Conservation (phyloP, 2,329 filamentous ascomycete genomes). For the Colletotrichum costaricense region DNA sequence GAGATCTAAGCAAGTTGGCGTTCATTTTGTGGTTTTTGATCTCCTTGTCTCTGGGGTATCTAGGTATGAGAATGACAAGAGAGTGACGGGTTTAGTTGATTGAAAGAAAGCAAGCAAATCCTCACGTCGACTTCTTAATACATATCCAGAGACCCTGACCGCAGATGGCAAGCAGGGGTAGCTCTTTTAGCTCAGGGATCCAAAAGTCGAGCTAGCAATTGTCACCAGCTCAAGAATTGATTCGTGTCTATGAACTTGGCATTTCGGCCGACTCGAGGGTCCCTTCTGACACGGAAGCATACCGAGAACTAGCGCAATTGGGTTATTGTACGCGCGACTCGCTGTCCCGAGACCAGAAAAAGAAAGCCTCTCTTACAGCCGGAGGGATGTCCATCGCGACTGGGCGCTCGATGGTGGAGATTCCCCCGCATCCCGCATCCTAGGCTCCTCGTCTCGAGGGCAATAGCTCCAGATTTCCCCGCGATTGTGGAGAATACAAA, state of each 20-base stretch:
- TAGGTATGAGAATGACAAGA: no score
- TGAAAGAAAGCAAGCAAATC: background rate
- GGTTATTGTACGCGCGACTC: no score
- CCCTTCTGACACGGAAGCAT: background rate
- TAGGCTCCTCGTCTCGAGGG: conserved; percentile 27
- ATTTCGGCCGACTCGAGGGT: background rate
- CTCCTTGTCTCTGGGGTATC: no score
- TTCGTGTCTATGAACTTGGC: background rate
- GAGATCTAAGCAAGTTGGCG: background rate
- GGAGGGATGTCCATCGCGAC: background rate
- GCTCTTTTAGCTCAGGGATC: no score
- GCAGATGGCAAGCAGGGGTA: no score
- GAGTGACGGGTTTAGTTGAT: background rate
- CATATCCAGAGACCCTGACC: no score
- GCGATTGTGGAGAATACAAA: conserved; percentile 9
- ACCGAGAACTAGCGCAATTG: no score
- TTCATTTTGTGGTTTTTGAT: background rate
- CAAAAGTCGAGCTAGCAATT: no score
- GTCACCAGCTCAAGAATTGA: background rate
- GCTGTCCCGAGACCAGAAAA: no score
- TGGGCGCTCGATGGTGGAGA: conserved; percentile 5
- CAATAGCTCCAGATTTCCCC: conserved; percentile 6
- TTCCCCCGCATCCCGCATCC: conserved; percentile 27
- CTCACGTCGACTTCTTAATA: no score
- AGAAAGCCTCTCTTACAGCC: no score